phyloP scores from a whole-genome alignment of 257 asterid species.

The Linaria vulgaris region DNA sequence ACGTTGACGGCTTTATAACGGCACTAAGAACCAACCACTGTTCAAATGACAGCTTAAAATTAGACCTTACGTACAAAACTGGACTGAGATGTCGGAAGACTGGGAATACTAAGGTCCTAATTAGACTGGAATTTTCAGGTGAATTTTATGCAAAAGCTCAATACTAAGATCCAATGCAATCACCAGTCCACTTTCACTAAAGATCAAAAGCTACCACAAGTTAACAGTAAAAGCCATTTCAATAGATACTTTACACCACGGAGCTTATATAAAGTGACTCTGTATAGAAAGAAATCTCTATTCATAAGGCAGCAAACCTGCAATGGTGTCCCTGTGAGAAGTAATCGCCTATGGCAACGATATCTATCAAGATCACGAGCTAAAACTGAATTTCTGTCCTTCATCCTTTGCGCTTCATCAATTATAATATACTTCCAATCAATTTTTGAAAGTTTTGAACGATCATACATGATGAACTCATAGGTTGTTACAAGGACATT shows the following conservation, averaged over 20 bases:
- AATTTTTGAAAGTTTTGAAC: slow-evolving; percentile 91
- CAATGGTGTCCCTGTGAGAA: slow-evolving; percentile 98
- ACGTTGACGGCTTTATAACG: not conserved
- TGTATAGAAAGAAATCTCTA: slow-evolving; percentile 15
- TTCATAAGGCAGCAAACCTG: slow-evolving; percentile 52
- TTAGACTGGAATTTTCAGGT: too few species aligned
- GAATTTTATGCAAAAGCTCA: slow-evolving; percentile 4
- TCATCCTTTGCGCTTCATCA: slow-evolving; percentile 99
- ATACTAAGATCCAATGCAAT: slow-evolving; percentile 12
- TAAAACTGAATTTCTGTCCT: slow-evolving; percentile 96
- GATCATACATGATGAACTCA: slow-evolving; percentile 97
- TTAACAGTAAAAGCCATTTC: not conserved
- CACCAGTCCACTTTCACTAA: slow-evolving; percentile 13
- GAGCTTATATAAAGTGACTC: not conserved
- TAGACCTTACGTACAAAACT: too few species aligned
- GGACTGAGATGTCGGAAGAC: too few species aligned
- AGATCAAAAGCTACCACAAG: not conserved
- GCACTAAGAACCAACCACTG: slow-evolving; percentile 4
- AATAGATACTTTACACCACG: slow-evolving; percentile 4
- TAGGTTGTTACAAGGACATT: slow-evolving; percentile 97
- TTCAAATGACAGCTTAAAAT: too few species aligned
- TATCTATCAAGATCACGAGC: slow-evolving; percentile 99
- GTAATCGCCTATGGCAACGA: slow-evolving; percentile 99
- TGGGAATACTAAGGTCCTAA: too few species aligned
- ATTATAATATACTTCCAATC: slow-evolving; percentile 98